phyloP scores from a whole-genome alignment of 2,329 filamentous ascomycete genomes.

The Alternaria conjuncta region DNA sequence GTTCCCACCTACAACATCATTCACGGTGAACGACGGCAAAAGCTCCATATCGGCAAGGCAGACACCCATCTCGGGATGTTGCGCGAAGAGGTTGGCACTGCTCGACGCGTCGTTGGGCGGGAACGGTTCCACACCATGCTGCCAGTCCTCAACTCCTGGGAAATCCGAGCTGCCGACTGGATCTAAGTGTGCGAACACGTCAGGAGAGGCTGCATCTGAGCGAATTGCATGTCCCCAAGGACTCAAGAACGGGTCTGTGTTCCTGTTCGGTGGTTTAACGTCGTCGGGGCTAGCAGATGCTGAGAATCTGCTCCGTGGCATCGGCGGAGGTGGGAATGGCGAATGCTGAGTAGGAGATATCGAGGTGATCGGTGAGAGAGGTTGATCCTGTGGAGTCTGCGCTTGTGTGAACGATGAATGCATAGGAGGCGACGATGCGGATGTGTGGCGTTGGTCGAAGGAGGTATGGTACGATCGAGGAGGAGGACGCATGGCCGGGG shows the following conservation, averaged over 20 bases:
- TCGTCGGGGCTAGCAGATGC: neutral
- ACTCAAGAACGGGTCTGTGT: neutral
- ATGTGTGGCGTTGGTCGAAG: slow-evolving; percentile 1
- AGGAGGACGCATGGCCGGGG: neutral
- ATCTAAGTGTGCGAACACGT: neutral
- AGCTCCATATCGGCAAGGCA: slow-evolving; percentile 11
- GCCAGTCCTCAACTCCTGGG: neutral
- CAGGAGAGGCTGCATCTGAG: neutral
- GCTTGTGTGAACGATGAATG: neutral
- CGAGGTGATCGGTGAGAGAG: slow-evolving; percentile 9
- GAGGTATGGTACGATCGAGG: neutral
- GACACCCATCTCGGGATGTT: slow-evolving; percentile 4
- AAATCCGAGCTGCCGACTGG: neutral
- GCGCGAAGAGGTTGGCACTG: slow-evolving; percentile 2
- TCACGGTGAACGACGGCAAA: neutral
- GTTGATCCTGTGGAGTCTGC: neutral
- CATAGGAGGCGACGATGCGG: slow-evolving; percentile 1
- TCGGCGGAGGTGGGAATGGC: slow-evolving; percentile 10
- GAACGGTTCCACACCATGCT: neutral
- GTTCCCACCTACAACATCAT: neutral
- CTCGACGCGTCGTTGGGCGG: neutral
- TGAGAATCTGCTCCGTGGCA: neutral
- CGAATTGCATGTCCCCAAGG: slow-evolving; percentile 7
- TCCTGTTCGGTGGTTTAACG: neutral
- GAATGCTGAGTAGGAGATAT: slow-evolving; percentile 8